Evolutionary conservation across 2,329 filamentous ascomycete genomes (phyloP), one percentile per base, ranked within the genome.

Genomic region (Talaromyces sp.): DNA sequence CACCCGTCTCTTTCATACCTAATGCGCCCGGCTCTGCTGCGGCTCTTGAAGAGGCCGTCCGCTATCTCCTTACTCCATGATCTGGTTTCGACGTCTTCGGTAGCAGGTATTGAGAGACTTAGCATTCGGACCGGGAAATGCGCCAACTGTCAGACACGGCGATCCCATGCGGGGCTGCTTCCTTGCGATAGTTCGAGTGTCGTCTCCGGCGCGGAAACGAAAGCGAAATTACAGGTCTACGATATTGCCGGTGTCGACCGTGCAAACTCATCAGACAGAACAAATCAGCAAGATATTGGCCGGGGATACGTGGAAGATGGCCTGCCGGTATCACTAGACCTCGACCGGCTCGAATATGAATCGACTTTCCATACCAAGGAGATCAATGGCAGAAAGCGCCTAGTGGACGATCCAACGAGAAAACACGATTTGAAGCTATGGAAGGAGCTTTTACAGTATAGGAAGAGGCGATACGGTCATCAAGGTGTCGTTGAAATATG

Each of bases 21-120:
- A 63, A 77, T 77, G 74, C 73, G 74, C 65, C 69, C 72, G 68
- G 74, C 73, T 68, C 69, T 76, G 69, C 69, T 74, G 66, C 71
- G 72, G 68, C 64, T 75, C 58, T 64, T 75, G 70, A 73, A 70
- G 69, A 73, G 72, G 65, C 72, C 72, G 62, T 74, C 73, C 62
- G 67, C 74, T 61, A 63, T 76, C 61, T 70, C 69, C 59, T 65
- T 74, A 52, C 68, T 75, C 61, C 66, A 71, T 60, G 63, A 65
- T 45, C 64, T 75, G 31, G 61, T 70, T 53, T 65, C 64, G 37
- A 59, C 25, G 10, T 36, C 56, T 48, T 62, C 65, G 15, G 64
- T 70, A 11, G 54, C 66, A 56, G 69, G 67, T 56, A 67, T 75
- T 41, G 71, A 73, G 21, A 67, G 71, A 58, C 61, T 75, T 54